phyloP scores from a whole-genome alignment of 305 asterid genomes.

The Fraxinus albicans region DNA sequence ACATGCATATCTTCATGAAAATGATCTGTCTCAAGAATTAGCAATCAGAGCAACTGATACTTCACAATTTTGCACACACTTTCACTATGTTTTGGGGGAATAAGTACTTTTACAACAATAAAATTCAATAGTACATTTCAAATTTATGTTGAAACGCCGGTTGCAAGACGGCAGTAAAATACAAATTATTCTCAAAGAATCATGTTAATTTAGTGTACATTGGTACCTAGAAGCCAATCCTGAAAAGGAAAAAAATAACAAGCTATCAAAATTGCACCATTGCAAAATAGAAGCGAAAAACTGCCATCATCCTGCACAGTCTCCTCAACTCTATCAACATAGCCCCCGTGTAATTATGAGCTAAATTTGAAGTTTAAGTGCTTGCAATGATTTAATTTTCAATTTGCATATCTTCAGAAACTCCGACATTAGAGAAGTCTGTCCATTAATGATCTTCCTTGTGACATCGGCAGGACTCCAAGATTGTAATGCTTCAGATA shows the following conservation, averaged over 20 bases:
- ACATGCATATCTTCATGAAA: neutral
- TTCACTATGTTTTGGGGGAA: neutral
- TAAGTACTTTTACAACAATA: neutral
- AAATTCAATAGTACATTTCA: constrained; percentile 31
- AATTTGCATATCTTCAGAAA: constrained; percentile 65
- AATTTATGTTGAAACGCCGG: constrained; percentile 5
- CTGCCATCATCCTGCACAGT: neutral
- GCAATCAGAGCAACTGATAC: neutral
- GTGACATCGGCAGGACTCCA: constrained; percentile 69
- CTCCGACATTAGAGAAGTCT: constrained; percentile 45
- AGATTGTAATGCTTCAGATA: constrained; percentile 52
- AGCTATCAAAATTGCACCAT: constrained; percentile 39
- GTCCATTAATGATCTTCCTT: constrained; percentile 55
- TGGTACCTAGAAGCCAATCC: constrained; percentile 11
- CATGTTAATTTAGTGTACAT: constrained; percentile 21
- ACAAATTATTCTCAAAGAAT: constrained; percentile 17
- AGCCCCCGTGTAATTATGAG: neutral
- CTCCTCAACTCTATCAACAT: constrained; percentile 16
- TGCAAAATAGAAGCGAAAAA: constrained; percentile 8
- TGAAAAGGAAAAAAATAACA: constrained; percentile 5
- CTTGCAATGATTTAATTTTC: constrained; percentile 51
- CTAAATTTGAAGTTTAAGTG: constrained; percentile 53
- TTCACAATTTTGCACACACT: neutral
- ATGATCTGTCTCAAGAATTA: neutral
- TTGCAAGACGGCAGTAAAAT: neutral